A percentile compares a stretch with the other conserved stretches of the same genome.
Conservation (phyloP, 306 rosid species). For the Corylus heterophylla region DNA sequence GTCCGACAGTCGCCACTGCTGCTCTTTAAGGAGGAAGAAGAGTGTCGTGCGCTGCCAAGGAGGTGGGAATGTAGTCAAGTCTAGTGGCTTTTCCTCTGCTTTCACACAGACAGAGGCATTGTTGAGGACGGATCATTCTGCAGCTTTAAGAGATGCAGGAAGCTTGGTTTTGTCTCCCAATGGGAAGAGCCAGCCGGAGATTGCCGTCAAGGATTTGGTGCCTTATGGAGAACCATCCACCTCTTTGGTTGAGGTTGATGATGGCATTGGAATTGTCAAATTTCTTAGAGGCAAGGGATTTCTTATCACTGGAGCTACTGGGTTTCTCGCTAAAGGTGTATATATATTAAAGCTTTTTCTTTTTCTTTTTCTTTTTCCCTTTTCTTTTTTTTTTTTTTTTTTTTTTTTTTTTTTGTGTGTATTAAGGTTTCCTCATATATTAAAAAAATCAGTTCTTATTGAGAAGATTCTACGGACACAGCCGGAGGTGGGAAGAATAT, state of each 20-base stretch:
- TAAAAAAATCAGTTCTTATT: constrained; percentile 59
- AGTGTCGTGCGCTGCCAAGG: constrained; percentile 57
- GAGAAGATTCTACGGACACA: constrained; percentile 91
- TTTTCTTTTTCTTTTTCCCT: not conserved
- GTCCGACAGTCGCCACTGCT: constrained; percentile 30
- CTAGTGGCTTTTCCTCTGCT: constrained; percentile 49
- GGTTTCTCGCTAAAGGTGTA: constrained; percentile 90
- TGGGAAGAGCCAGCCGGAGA: constrained; percentile 46
- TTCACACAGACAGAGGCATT: constrained; percentile 41
- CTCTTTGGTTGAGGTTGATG: constrained; percentile 52
- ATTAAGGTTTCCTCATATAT: not conserved
- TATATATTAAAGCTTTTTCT: not conserved
- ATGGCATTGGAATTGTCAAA: constrained; percentile 79
- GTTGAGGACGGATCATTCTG: constrained; percentile 42
- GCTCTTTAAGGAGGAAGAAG: constrained; percentile 39
- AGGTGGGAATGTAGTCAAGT: constrained; percentile 52
- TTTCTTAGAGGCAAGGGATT: constrained; percentile 77
- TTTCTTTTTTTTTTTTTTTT: not conserved
- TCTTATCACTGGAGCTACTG: constrained; percentile 86
- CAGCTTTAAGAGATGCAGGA: constrained; percentile 59
- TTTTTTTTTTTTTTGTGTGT: not conserved
- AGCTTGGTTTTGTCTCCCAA: constrained; percentile 63
- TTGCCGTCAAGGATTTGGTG: constrained; percentile 61
- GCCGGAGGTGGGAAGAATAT: constrained; percentile 86
- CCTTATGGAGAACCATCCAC: constrained; percentile 50